phyloP scores from a whole-genome alignment of 805 yeast species.

The Candida mattraensis region DNA sequence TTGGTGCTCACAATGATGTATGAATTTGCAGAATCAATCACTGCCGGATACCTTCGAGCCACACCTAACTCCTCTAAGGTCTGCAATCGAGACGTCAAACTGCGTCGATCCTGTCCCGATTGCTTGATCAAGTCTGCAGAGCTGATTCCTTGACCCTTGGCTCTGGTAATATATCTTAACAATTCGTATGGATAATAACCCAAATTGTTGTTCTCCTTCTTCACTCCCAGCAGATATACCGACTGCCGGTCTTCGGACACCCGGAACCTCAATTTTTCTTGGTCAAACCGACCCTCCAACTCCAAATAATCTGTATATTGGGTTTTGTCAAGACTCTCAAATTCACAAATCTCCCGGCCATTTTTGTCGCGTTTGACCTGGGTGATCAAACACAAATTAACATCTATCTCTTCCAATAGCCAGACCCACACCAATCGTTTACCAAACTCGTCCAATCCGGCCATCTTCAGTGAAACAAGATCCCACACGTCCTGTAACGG shows the following conservation, averaged over 20 bases:
- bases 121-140: constrained; percentile 54
- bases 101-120: constrained; percentile 70
- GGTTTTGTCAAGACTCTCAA: constrained; percentile 12
- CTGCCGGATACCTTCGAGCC: constrained; percentile 39
- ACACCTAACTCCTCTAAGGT: constrained; percentile 50
- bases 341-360: constrained; percentile 3
- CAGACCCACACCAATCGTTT: constrained; percentile 39
- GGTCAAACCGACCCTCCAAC: constrained; percentile 12
- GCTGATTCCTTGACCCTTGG: constrained; percentile 56
- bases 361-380: constrained; percentile 9
- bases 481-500: constrained; percentile 35
- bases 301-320: constrained; percentile 3
- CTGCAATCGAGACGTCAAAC: constrained; percentile 62
- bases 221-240: constrained; percentile 55
- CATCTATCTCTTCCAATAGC: constrained; percentile 32
- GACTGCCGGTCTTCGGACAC: constrained; percentile 60
- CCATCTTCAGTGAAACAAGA: constrained; percentile 19
- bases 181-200: constrained; percentile 58
- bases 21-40: constrained; percentile 51
- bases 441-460: constrained; percentile 30
- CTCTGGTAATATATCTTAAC: constrained; percentile 57
- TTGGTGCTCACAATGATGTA: constrained; percentile 51
- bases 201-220: constrained; percentile 48
- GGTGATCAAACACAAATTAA: constrained; percentile 16
- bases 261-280: constrained; percentile 25